Conservation (phyloP, 169 alveolate genomes). For the Eimeria brunetti region DNA sequence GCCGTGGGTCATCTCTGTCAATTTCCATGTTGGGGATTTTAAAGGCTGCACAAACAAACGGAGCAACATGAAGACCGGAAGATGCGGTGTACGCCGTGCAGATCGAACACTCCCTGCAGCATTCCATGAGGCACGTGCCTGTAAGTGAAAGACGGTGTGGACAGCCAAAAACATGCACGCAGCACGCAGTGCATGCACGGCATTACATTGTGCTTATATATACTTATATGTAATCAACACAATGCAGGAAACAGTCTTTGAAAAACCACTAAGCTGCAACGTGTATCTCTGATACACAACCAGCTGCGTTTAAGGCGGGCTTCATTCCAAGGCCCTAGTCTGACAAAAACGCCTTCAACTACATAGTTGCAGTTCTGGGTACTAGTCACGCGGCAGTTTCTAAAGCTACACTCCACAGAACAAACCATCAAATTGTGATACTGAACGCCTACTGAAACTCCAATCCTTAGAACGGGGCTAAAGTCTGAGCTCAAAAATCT, state of each 20-base stretch:
- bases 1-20: conserved; percentile 90
- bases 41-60: conserved; percentile 84
- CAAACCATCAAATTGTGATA: neutral
- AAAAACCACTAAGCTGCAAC: neutral
- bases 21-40: conserved; percentile 94
- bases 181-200: neutral
- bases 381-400: neutral
- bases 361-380: neutral
- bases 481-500: neutral
- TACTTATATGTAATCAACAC: too few relatives aligned
- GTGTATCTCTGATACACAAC: neutral
- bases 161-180: neutral
- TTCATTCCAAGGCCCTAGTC: neutral
- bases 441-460: neutral
- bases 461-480: neutral
- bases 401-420: neutral
- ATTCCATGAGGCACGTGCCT: neutral
- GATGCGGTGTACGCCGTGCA: neutral
- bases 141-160: neutral
- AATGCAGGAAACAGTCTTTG: neutral
- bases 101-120: neutral
- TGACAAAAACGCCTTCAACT: neutral
- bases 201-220: too few relatives aligned
- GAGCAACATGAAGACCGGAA: neutral
- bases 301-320: neutral